Conservation (phyloP, 106 monocot genomes). For the Hemerocallis citrina region DNA sequence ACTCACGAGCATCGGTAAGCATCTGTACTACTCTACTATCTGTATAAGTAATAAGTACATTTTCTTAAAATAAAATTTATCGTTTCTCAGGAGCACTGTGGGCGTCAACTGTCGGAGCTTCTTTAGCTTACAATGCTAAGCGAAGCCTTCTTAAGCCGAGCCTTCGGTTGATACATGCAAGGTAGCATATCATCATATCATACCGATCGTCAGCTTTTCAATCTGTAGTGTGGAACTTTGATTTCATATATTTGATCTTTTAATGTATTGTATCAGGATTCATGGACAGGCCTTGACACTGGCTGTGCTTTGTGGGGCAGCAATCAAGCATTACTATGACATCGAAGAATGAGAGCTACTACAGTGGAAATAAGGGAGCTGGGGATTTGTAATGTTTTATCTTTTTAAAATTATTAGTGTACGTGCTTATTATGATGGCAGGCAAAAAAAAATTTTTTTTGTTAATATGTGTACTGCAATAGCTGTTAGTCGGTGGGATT, state of each 20-base stretch:
- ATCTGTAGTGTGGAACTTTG: neutral
- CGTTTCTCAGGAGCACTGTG: conserved; percentile 34
- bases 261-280: conserved; percentile 30
- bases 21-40: neutral
- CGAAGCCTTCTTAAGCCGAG: conserved; percentile 30
- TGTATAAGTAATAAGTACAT: neutral
- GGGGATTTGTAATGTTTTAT: no score
- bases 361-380: no score
- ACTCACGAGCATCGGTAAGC: conserved; percentile 8
- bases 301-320: conserved; percentile 55
- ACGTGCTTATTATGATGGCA: no score
- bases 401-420: no score
- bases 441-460: no score
- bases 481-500: no score
- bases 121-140: conserved; percentile 32
- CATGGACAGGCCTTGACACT: conserved; percentile 73
- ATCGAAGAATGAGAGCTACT: neutral
- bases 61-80: neutral
- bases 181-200: conserved; percentile 13
- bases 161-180: conserved; percentile 63
- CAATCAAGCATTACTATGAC: conserved; percentile 46
- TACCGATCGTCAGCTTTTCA: neutral
- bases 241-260: neutral
- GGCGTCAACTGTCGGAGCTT: conserved; percentile 50
- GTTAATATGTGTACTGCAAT: no score